Evolutionary conservation across 345 rosid species (phyloP).

Genomic region (Sisymbrium irio): DNA sequence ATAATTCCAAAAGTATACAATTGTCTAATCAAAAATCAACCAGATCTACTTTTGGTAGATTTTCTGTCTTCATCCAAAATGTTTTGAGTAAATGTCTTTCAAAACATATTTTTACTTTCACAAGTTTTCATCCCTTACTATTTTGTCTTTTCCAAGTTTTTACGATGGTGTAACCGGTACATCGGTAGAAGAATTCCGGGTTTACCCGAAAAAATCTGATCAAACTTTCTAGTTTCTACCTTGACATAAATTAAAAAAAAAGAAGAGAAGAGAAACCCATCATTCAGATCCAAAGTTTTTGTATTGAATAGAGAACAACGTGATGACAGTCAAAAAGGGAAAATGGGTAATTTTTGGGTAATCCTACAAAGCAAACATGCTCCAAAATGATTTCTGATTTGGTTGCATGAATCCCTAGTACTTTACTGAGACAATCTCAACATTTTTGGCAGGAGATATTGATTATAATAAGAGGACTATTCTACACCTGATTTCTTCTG

Average conservation of each 20-base stretch:
- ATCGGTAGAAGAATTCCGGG: neutral
- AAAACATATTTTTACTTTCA: neutral
- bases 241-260: neutral
- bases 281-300: neutral
- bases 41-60: constrained; percentile 10
- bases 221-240: neutral
- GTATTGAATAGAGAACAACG: neutral
- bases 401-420: neutral
- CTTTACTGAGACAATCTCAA: neutral
- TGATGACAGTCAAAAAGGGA: neutral
- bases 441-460: constrained; percentile 12
- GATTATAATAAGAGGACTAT: constrained; percentile 8
- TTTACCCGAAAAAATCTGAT: neutral
- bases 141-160: no score
- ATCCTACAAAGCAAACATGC: neutral
- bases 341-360: neutral
- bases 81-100: neutral
- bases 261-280: neutral
- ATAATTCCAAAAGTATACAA: constrained; percentile 12
- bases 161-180: neutral
- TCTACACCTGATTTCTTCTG: constrained; percentile 20
- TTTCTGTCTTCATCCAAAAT: neutral
- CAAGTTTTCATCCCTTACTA: neutral
- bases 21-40: constrained; percentile 9
- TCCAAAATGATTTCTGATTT: neutral